Base-by-base conservation (phyloP, 176 grass and related monocot species). In the Urochloa ruziziensis region DNA sequence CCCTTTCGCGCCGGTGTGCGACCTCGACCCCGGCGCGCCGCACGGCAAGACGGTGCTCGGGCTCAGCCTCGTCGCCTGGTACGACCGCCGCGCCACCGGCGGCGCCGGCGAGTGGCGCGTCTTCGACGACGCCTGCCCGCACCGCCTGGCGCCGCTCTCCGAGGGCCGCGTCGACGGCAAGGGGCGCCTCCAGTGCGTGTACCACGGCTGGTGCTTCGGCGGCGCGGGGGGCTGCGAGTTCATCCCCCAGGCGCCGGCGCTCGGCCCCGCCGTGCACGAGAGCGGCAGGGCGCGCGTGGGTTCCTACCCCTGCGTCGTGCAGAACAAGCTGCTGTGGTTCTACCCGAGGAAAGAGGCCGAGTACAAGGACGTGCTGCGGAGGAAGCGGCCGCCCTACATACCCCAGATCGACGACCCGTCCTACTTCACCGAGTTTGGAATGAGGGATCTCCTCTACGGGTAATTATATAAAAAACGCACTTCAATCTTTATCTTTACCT, bases 141-240 rank as follows among this genome's bases (percentile, higher is more conserved):
- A 97, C 82, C 91, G 94, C 33, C 89, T 94, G 0, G 94, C 91
- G 1, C 94, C 91, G 58, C 94, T 97, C 48, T 97, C 91, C 10
- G 91, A 97, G 83, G 94, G 91, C 7, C 94, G 43, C 37, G 8
- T 40, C 37, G 37, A 40, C 37, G 37, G 37, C 37, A 40, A 40
- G 5, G 37, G 37, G 6, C 5, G 37, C 6, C 89, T 97, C 42
- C 94, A 94, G 87, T 97, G 91, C 69, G 91, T 90, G 24, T 97
- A 97, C 80, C 94, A 97, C 60, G 94, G 94, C 47, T 97, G 94
- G 94, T 97, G 94, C 89, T 94, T 94, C 86, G 94, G 92, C 86
- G 91, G 91, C 77, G 23, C 29, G 17, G 91, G 94, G 21, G 29
- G 56, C 74, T 97, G 94, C 80, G 70, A 40, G 37, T 40, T 40